Conservation (phyloP, 1,284 basidiomycete species). For the Hemileia vastatrix region DNA sequence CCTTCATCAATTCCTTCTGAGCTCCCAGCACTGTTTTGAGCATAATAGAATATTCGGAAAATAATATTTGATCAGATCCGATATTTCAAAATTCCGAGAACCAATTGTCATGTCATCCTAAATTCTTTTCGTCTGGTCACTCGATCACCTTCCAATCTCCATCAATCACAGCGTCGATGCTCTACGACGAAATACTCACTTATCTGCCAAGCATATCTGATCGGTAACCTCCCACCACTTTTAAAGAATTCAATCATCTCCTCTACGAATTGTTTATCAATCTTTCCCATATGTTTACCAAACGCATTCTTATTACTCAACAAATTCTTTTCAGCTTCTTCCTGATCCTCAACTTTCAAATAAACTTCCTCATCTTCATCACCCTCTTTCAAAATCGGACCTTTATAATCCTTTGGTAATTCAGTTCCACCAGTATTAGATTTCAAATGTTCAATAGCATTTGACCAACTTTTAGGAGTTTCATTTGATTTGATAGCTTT, state of each 20-base stretch:
- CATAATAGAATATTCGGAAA: no score
- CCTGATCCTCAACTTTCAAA: no score
- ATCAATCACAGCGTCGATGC: no score
- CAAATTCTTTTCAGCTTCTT: no score
- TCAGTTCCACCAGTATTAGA: conserved; percentile 61
- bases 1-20: no score
- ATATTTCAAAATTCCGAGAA: conserved; percentile 62
- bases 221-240: conserved; percentile 72
- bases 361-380: conserved; percentile 49
- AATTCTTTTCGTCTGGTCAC: no score
- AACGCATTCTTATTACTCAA: no score
- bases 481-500: conserved; percentile 75
- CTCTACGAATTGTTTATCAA: conserved; percentile 68
- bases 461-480: conserved; percentile 66
- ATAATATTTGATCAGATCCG: no score
- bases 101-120: conserved; percentile 95
- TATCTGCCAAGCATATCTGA: conserved; percentile 78
- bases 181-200: no score
- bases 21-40: no score
- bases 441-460: conserved; percentile 60
- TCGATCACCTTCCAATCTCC: no score
- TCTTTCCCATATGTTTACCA: no score
- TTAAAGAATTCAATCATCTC: conserved; percentile 89
- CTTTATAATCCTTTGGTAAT: conserved; percentile 60
- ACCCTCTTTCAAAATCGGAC: conserved; percentile 52